phyloP scores from a whole-genome alignment of 495 filamentous ascomycete genomes.

The Daldinia concentrica region DNA sequence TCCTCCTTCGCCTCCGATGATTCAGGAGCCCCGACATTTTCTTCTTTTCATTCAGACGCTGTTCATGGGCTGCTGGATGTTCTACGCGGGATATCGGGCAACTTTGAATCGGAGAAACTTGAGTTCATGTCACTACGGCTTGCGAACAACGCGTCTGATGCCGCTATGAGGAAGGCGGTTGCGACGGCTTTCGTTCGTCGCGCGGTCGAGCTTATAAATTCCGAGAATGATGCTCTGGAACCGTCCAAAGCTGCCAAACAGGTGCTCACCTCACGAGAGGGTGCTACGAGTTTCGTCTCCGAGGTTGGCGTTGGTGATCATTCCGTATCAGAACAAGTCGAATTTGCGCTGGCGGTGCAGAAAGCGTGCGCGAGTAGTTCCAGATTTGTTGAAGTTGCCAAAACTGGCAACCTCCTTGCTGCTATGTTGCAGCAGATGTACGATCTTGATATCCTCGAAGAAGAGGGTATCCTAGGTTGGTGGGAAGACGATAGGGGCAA shows the following conservation, averaged over 20 bases:
- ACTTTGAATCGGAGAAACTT: constrained; percentile 85
- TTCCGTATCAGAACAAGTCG: constrained; percentile 71
- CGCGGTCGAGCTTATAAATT: constrained; percentile 74
- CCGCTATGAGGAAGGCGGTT: constrained; percentile 85
- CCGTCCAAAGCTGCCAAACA: constrained; percentile 72
- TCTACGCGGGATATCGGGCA: constrained; percentile 67
- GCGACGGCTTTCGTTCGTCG: constrained; percentile 85
- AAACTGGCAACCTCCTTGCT: constrained; percentile 71
- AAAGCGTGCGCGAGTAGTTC: constrained; percentile 72
- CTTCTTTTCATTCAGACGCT: constrained; percentile 88
- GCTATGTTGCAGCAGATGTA: constrained; percentile 83
- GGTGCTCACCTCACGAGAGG: constrained; percentile 58
- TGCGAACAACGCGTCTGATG: constrained; percentile 86
- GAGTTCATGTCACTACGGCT: constrained; percentile 92
- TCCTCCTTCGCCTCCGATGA: constrained; percentile 64
- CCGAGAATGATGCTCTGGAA: constrained; percentile 59
- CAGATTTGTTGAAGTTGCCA: constrained; percentile 59
- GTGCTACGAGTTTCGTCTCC: constrained; percentile 60
- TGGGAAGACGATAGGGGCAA: constrained; percentile 77
- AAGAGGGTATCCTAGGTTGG: constrained; percentile 89
- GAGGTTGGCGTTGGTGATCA: constrained; percentile 62
- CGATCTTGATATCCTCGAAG: constrained; percentile 83
- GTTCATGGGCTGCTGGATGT: constrained; percentile 84
- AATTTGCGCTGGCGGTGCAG: constrained; percentile 83
- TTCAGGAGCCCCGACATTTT: constrained; percentile 53